Evolutionary conservation across 2,329 filamentous ascomycete genomes (phyloP).

Genomic region (Neurospora sp.): DNA sequence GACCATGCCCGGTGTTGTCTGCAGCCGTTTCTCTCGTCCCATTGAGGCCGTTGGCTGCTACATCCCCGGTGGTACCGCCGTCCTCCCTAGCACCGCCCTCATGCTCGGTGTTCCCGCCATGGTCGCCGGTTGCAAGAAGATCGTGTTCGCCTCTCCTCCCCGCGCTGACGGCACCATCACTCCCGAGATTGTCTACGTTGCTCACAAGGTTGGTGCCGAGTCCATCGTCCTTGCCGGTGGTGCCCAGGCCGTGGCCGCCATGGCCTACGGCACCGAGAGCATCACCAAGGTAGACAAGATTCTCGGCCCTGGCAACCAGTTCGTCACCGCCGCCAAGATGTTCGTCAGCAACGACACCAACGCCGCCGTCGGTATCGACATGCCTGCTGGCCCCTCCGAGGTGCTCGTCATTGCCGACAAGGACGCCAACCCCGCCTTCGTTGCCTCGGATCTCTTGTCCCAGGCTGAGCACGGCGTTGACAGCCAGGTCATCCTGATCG

Average conservation of each 20-base stretch:
- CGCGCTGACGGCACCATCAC: slow-evolving; percentile 83
- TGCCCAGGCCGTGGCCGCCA: slow-evolving; percentile 87
- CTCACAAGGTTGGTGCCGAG: slow-evolving; percentile 92
- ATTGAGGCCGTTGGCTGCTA: slow-evolving; percentile 97
- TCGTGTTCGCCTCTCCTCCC: slow-evolving; percentile 86
- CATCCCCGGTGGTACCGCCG: slow-evolving; percentile 89
- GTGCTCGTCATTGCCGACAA: slow-evolving; percentile 92
- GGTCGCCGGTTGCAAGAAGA: slow-evolving; percentile 93
- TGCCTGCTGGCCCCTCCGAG: slow-evolving; percentile 95
- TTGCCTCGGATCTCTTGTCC: slow-evolving; percentile 86
- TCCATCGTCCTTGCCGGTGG: slow-evolving; percentile 93
- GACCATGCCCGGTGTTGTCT: slow-evolving; percentile 95
- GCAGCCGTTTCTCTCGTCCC: slow-evolving; percentile 82
- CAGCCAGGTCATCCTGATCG: slow-evolving; percentile 87
- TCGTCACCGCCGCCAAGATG: slow-evolving; percentile 98
- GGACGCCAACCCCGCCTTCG: slow-evolving; percentile 82
- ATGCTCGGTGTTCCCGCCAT: slow-evolving; percentile 98
- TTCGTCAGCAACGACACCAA: slow-evolving; percentile 94
- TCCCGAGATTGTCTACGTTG: slow-evolving; percentile 93
- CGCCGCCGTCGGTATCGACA: slow-evolving; percentile 90
- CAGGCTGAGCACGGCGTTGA: slow-evolving; percentile 97
- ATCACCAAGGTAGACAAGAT: slow-evolving; percentile 98
- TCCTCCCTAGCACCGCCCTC: slow-evolving; percentile 91
- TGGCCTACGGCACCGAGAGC: slow-evolving; percentile 94
- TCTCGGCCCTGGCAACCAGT: slow-evolving; percentile 93